Conservation (phyloP, 176 grass and related monocot species). For the Ensete glaucum region DNA sequence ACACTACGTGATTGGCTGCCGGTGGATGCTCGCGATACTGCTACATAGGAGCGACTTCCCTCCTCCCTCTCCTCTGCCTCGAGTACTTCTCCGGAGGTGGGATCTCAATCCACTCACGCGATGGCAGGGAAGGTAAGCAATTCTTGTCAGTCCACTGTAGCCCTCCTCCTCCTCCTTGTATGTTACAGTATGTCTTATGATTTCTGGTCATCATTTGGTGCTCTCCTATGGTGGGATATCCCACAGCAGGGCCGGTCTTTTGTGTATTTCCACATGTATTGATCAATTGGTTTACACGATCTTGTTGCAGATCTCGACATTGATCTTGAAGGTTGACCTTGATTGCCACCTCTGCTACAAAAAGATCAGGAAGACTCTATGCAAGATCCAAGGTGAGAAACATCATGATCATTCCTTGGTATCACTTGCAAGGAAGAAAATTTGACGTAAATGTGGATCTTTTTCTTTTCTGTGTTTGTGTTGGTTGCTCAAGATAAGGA, state of each 20-base stretch:
- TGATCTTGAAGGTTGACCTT: slow-evolving; percentile 60
- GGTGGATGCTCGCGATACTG: no score
- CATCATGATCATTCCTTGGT: no score
- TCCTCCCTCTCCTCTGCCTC: not conserved
- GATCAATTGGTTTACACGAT: not conserved
- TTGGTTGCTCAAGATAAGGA: slow-evolving; percentile 31
- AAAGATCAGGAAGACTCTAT: slow-evolving; percentile 79
- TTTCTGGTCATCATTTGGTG: no score
- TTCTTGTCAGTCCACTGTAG: not conserved
- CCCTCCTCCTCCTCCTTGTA: not conserved
- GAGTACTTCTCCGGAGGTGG: not conserved
- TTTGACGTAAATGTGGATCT: not conserved
- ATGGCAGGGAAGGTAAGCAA: slow-evolving; percentile 48
- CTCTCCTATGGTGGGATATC: no score
- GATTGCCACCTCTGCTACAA: slow-evolving; percentile 62
- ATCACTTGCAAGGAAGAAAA: no score
- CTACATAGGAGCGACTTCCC: not conserved
- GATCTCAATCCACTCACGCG: slow-evolving; percentile 1
- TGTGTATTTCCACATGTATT: not conserved
- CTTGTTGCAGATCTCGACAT: slow-evolving; percentile 39
- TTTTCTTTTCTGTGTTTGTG: not conserved
- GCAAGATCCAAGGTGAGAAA: slow-evolving; percentile 62
- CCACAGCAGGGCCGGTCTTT: not conserved
- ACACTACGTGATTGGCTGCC: no score
- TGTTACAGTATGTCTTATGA: no score